A percentile compares a stretch with the other conserved stretches of the same genome.
These are phyloP conservation scores for Russula compacta DNA, from an alignment of 768 basidiomycete species.

Conservation along the genomic window DNA sequence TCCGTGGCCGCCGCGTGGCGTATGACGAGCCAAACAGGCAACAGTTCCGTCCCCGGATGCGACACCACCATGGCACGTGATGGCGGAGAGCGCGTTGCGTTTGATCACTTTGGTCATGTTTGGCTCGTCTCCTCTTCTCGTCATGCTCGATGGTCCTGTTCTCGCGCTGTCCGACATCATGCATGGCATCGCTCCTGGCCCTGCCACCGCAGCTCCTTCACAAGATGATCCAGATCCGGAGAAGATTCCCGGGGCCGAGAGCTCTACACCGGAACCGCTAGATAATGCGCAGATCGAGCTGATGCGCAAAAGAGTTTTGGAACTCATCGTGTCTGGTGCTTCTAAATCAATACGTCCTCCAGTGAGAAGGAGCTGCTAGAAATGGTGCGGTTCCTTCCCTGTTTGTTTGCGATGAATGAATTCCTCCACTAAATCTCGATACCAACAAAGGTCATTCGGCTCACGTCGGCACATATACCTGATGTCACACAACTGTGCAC, in stretches of 20 bases:
- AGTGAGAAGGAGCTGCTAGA: conserved; percentile 45
- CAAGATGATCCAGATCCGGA: conserved; percentile 22
- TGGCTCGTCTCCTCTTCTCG: conserved; percentile 17
- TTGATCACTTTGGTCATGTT: conserved; percentile 27
- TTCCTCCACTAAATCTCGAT: not conserved
- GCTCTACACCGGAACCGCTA: conserved; percentile 31
- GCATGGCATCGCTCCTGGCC: conserved; percentile 44
- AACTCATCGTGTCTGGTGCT: conserved; percentile 33
- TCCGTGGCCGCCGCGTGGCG: not conserved
- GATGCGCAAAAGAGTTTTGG: conserved; percentile 39
- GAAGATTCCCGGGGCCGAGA: conserved; percentile 19
- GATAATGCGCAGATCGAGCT: conserved; percentile 38
- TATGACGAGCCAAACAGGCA: not conserved
- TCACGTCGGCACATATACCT: conserved; percentile 33
- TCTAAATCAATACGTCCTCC: conserved; percentile 22
- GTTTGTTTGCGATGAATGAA: conserved; percentile 5
- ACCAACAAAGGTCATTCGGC: conserved; percentile 34
- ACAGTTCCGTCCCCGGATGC: conserved; percentile 25
- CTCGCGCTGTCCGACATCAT: conserved; percentile 50
- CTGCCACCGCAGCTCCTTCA: conserved; percentile 25
- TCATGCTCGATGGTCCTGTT: conserved; percentile 31
- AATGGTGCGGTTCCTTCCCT: conserved; percentile 40
- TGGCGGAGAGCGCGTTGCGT: conserved; percentile 18
- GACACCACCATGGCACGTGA: conserved; percentile 25
- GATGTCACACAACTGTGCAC: conserved; percentile 39